Base-by-base conservation (phyloP, 2,329 filamentous ascomycete species). In the Epichloe brachyelytri region DNA sequence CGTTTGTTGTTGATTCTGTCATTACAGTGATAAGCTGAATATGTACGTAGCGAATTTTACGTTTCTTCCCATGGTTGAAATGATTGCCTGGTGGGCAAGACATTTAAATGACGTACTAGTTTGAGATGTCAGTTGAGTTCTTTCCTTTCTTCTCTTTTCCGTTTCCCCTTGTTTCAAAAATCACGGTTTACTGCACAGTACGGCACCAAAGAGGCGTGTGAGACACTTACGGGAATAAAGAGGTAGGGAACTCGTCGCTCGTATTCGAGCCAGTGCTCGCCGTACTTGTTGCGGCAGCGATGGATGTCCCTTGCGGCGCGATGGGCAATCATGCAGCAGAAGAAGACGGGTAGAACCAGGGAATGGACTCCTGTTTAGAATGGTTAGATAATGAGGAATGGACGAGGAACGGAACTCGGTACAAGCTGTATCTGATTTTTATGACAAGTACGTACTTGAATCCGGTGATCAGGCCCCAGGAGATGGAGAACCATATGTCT, bases 291-390 rank as follows among this genome's bases (percentile, higher is more conserved):
- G 55, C 80, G 80, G 68, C 88, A 95, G 56, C 83, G 77, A 62
- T 83, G 74, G 55, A 91, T 88, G 64, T 95, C 88, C 56, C 88
- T 77, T 49, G 71, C 69, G 11, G 86, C 85, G 53, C 88, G 84
- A 68, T 94, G 88, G 3, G 81, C 73, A 62, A 94, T 93, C 87
- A 93, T 93, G 57, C 71, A 71, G 37, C 73, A 73, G 66, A 95
- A 95, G 74, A 95, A 95, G 44, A 87, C 66, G 0, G 85, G 62
- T 94, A 93, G 68, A 95, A 94, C 87, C 88, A 95, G 0, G 88
- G 88, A 94, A 91, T 0, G 87, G 86, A 60, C 83, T 88, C 59
- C 65, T 66, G 39, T 20, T 43, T n/a, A 2, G 20, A 36, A 17
- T 26, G 15, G 38, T 59, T 48, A 59, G 55, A n/a, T n/a, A 6